These are phyloP conservation scores for Populus trichocarpa DNA, from an alignment of 441 rosid genomes.

Conservation along the genomic window DNA sequence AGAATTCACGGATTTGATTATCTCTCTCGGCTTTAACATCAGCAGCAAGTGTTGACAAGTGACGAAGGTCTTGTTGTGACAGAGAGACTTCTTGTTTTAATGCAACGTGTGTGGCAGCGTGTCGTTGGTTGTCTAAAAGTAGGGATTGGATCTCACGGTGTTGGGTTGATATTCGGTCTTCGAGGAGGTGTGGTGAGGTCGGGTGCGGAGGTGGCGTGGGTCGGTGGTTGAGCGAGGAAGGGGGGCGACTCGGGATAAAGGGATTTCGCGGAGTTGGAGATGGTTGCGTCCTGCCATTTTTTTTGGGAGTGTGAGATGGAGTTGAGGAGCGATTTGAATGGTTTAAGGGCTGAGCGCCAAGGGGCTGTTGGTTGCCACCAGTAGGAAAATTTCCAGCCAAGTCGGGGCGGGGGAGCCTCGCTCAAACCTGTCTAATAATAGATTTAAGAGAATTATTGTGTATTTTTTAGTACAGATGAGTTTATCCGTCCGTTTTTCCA, in stretches of 20 bases:
- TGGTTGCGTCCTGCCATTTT: constrained; percentile 9
- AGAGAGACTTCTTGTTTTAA: constrained; percentile 60
- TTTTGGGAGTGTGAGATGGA: not conserved
- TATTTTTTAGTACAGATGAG: no score
- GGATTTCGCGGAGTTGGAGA: not conserved
- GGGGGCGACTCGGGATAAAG: not conserved
- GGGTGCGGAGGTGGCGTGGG: constrained; percentile 10
- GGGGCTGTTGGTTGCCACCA: not conserved
- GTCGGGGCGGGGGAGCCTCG: not conserved
- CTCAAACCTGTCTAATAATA: not conserved
- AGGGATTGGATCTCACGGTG: constrained; percentile 71
- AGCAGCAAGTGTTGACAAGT: constrained; percentile 38
- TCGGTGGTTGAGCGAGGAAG: constrained; percentile 13
- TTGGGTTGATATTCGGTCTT: constrained; percentile 66
- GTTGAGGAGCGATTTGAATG: not conserved
- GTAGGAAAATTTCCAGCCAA: not conserved
- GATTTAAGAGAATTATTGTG: no score
- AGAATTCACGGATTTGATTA: constrained; percentile 61
- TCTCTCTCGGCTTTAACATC: constrained; percentile 58
- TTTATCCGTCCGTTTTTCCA: no score
- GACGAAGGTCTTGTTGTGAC: constrained; percentile 54
- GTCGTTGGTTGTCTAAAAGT: constrained; percentile 57
- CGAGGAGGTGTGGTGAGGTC: constrained; percentile 33
- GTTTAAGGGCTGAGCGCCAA: not conserved
- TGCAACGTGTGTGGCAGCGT: constrained; percentile 55